Evolutionary conservation across 768 basidiomycete genomes (phyloP), one percentile per base, ranked within the genome.

Genomic region (Boletus vinaceobasis): DNA sequence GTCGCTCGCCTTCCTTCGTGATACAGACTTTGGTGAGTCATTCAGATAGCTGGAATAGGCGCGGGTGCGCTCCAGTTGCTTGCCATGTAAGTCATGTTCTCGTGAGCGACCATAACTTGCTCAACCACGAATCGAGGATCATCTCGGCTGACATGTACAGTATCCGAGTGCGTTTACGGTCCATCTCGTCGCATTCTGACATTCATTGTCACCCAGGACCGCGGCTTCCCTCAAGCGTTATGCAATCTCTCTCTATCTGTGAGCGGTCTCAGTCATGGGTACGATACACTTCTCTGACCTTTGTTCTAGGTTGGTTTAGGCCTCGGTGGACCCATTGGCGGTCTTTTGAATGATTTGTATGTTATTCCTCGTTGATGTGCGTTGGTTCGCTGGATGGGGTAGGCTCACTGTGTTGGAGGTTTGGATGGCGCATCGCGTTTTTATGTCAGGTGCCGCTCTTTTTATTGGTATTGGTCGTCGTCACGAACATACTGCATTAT

Each of bases 221-320:
- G 61, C 10, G 38, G 53, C 17, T 52, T 66, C 36, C 50, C 54
- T 0, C 64, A 64, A 87, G 88, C 71, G 11, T 39, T 76, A 78
- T 33, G 85, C 38, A 53, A 40, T 42, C 13, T 61, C 46, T 37
- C 33, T 42, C 35, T 44, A n/a, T 40, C 49, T 1, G 59, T 61
- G 38, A 61, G 58, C 2, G 2, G 15, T 45, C 3, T 26, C 6
- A 15, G 19, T 2, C 10, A 21, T 39, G 10, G 23, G 19, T 21
- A 15, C 29, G 8, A 5, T n/a, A 26, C 7, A 11, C 9, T 17
- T 38, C 5, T 40, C 19, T 56, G 19, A 56, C 23, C 27, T 5
- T 7, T 7, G 4, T 31, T 11, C 2, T 40, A 61, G 59, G 29
- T 51, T 11, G 60, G 59, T 31, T 42, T 57, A 36, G 60, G 60